Conservation (phyloP, 106 monocot species). For the Apostasia shenzhenica region DNA sequence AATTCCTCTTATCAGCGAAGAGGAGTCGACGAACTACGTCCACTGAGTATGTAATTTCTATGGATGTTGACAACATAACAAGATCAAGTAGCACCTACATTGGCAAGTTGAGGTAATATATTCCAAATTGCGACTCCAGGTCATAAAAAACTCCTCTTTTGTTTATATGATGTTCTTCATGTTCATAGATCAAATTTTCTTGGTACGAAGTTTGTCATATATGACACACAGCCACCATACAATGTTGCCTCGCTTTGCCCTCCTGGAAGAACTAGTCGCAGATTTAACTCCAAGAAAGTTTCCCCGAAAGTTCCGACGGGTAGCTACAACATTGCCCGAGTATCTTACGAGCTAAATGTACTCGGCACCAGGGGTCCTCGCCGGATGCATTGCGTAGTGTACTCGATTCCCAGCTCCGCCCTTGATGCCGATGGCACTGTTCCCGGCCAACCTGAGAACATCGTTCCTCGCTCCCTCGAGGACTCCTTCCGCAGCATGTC, state of each 20-base stretch:
- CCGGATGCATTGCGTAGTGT: constrained; percentile 43
- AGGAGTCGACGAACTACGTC: constrained; percentile 46
- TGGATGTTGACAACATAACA: constrained; percentile 58
- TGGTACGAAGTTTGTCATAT: constrained; percentile 41
- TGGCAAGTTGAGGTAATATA: constrained; percentile 52
- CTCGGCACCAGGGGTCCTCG: constrained; percentile 41
- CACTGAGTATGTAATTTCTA: constrained; percentile 68
- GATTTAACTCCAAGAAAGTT: constrained; percentile 45
- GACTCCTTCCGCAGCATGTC: constrained; percentile 43
- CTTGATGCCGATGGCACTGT: constrained; percentile 44
- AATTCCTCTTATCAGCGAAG: constrained; percentile 74
- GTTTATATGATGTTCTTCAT: neutral
- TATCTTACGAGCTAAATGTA: constrained; percentile 44
- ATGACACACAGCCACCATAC: constrained; percentile 39
- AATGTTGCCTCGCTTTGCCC: constrained; percentile 16
- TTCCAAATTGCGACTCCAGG: neutral
- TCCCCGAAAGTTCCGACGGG: constrained; percentile 30
- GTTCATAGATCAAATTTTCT: constrained; percentile 59
- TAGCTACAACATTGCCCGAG: constrained; percentile 36
- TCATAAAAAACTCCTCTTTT: neutral
- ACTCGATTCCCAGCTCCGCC: constrained; percentile 39
- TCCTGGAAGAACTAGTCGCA: constrained; percentile 18
- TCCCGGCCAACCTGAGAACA: constrained; percentile 31
- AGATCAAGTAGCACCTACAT: constrained; percentile 54
- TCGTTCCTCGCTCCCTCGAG: constrained; percentile 27